phyloP scores from a whole-genome alignment of 495 filamentous ascomycete species.

The Aspergillus avenaceus region DNA sequence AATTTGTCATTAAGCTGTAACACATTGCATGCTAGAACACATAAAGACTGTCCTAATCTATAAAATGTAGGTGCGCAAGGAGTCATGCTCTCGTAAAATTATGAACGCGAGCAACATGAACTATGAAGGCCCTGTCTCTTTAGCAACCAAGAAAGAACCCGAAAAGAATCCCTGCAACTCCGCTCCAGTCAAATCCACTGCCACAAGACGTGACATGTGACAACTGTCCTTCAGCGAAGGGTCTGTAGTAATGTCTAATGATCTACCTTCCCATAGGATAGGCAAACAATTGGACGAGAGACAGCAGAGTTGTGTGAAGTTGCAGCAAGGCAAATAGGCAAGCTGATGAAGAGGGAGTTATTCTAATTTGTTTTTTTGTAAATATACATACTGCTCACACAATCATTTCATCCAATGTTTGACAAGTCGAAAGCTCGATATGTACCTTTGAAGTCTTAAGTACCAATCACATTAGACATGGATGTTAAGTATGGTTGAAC shows the following conservation, averaged over 20 bases:
- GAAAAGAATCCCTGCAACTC: slow-evolving; percentile 26
- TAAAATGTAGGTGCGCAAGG: slow-evolving; percentile 48
- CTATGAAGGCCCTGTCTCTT: slow-evolving; percentile 49
- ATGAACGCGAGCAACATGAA: slow-evolving; percentile 42
- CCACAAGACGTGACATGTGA: slow-evolving; percentile 44
- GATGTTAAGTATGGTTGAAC: too few species aligned
- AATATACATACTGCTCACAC: too few species aligned
- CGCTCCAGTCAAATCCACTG: slow-evolving; percentile 44
- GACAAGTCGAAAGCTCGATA: too few species aligned
- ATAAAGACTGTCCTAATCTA: neutral
- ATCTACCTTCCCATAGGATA: neutral
- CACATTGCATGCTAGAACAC: neutral
- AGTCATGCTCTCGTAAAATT: slow-evolving; percentile 48
- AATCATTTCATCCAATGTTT: too few species aligned
- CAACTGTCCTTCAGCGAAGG: slow-evolving; percentile 40
- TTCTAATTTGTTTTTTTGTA: too few species aligned
- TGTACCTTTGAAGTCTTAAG: too few species aligned
- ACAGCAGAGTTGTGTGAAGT: slow-evolving; percentile 41
- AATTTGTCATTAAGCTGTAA: too few species aligned
- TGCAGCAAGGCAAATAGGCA: slow-evolving; percentile 24
- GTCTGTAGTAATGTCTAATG: slow-evolving; percentile 23
- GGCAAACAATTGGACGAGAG: slow-evolving; percentile 18
- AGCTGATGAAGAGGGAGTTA: too few species aligned
- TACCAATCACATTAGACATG: too few species aligned
- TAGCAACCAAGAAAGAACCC: slow-evolving; percentile 30